phyloP scores from a whole-genome alignment of 805 yeast species.

The Nakazawaea wyomingensis region DNA sequence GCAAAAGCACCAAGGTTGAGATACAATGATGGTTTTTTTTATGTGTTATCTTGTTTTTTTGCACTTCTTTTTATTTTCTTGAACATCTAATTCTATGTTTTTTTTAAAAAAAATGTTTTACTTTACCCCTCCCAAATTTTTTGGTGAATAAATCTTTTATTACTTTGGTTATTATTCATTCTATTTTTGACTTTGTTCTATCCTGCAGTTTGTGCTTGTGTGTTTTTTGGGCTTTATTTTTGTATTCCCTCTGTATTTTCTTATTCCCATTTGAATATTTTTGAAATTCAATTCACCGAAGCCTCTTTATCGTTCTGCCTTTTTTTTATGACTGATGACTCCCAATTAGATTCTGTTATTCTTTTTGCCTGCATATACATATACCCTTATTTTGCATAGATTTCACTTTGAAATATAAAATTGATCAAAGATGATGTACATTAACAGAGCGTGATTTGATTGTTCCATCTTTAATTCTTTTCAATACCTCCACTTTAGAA shows the following conservation, averaged over 20 bases:
- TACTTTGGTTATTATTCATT: neutral
- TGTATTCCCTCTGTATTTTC: neutral
- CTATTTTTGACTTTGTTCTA: too few relatives aligned
- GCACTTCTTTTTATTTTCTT: neutral
- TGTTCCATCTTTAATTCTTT: slow-evolving; percentile 9
- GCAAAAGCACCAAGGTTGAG: slow-evolving; percentile 16
- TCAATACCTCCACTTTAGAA: slow-evolving; percentile 2
- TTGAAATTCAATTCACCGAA: too few relatives aligned
- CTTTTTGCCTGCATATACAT: too few relatives aligned
- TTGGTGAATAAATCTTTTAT: neutral
- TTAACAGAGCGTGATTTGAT: slow-evolving; percentile 3
- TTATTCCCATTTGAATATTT: neutral
- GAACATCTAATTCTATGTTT: too few relatives aligned
- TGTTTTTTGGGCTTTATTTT: too few relatives aligned
- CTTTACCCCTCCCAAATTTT: too few relatives aligned
- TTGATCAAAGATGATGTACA: neutral
- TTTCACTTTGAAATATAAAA: too few relatives aligned
- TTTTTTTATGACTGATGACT: neutral
- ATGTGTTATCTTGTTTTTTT: neutral
- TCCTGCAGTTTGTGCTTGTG: too few relatives aligned
- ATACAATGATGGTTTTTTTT: neutral
- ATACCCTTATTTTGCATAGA: too few relatives aligned
- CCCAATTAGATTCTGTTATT: too few relatives aligned
- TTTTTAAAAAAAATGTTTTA: too few relatives aligned
- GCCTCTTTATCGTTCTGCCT: neutral